Base-by-base conservation (phyloP, 768 basidiomycete genomes). In the Filobasidium wieringae region DNA sequence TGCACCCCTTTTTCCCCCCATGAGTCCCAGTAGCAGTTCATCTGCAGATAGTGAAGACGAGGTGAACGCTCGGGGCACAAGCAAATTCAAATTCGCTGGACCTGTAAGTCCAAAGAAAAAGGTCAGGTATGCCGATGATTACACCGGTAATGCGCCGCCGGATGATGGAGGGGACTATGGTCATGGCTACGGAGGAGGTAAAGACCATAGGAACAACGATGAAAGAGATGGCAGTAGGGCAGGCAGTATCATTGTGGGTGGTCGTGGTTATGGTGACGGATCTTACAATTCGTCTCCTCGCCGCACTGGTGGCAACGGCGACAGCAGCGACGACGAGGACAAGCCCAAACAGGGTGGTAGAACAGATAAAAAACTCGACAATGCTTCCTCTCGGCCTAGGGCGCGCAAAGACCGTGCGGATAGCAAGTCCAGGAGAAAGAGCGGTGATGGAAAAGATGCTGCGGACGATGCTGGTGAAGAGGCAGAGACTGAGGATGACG, bases 231-330 rank as follows among this genome's bases (percentile, higher is more conserved):
- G 56, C 7, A 29, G 51, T 57, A 50, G 57, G 14, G 32, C 57
- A 15, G 57, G 37, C 15, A 58, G 57, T 34, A 61, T 61, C 49
- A 61, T 51, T n/a, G 51, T 61, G 7, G 60, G 60, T 33, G 60
- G 60, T 7, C n/a, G 37, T 4, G 60, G 60, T 29, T 61, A 61
- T 32, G 49, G 60, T 22, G 37, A 53, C 36, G 41, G 60, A 12
- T 47, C 43, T 19, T 47, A 19, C 11, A 14, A 19, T 26, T 7
- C 3, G 17, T 15, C 22, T 22, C 37, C 37, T 40, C 4, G 11
- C 11, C 37, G 51, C 19, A 2, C n/a, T 17, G 29, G 51, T 9
- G 52, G 32, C 6, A 36, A 39, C 15, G 22, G 11, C 32, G 31
- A 50, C 31, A 57, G 30, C 12, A 29, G 31, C 19, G 30, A 27